phyloP scores from a whole-genome alignment of 805 yeast species.

The Myxozyma mucilagina region DNA sequence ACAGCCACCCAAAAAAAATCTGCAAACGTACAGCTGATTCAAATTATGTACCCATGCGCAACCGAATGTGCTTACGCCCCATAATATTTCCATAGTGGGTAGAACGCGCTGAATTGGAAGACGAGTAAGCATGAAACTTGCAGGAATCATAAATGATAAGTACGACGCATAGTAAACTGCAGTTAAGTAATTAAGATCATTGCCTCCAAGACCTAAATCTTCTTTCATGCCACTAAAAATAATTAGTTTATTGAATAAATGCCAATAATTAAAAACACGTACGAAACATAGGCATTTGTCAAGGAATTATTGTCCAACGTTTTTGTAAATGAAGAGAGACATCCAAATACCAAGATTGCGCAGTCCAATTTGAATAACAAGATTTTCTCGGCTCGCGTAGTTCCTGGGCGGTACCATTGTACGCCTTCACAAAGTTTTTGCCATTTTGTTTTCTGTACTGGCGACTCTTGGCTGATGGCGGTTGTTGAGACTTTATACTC shows the following conservation, averaged over 20 bases:
- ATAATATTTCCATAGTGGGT: slow-evolving; percentile 46
- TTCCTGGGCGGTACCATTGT: slow-evolving; percentile 39
- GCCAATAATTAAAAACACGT: background rate
- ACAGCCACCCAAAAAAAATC: slow-evolving; percentile 68
- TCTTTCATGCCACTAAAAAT: slow-evolving; percentile 51
- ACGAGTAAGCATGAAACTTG: slow-evolving; percentile 41
- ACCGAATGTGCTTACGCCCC: slow-evolving; percentile 66
- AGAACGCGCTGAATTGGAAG: slow-evolving; percentile 40
- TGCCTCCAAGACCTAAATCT: slow-evolving; percentile 47
- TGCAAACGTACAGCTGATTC: slow-evolving; percentile 53
- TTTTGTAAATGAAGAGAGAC: slow-evolving; percentile 48
- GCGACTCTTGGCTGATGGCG: background rate
- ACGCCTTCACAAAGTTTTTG: slow-evolving; percentile 17
- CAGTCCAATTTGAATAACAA: slow-evolving; percentile 42
- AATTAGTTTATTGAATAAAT: background rate
- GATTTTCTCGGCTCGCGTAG: slow-evolving; percentile 36
- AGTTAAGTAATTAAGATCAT: slow-evolving; percentile 46
- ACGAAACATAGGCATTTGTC: slow-evolving; percentile 54
- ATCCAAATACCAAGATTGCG: slow-evolving; percentile 40
- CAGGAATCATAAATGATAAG: slow-evolving; percentile 40
- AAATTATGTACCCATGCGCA: slow-evolving; percentile 46
- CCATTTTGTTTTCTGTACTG: slow-evolving; percentile 19
- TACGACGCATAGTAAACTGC: slow-evolving; percentile 37
- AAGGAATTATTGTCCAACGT: slow-evolving; percentile 54
- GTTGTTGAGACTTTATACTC: background rate